Evolutionary conservation across 208 protist species (phyloP), one percentile per base, ranked within the genome.

Genomic region (Crithidia expoeki): DNA sequence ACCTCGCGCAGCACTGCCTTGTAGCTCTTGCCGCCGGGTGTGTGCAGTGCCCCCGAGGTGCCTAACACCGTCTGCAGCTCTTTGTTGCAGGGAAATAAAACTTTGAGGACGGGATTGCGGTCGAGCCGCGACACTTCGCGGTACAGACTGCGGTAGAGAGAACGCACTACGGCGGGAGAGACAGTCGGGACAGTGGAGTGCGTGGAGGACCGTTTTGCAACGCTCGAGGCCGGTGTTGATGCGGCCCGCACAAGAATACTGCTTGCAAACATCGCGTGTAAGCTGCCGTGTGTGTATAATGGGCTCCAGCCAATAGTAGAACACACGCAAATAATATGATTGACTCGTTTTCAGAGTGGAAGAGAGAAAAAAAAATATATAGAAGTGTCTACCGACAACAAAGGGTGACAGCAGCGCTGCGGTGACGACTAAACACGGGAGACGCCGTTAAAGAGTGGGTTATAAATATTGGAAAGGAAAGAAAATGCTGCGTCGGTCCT

Each of bases 81-180:
- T 28, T 77, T 84, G 25, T 81, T 85, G 21, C 84, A 76, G 4
- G 89, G 86, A 32, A 94, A 92, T 5, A 94, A 74, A 17, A 82
- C 80, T 72, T 94, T 94, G 16, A 81, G 79, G 2, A 94, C 60
- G 0, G 89, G 84, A 47, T 85, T 79, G 32, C 69, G 42, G 68
- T 94, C 89, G 36, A 94, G 68, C 28, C 74, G 80, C 19, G 42
- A 68, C 16, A 85, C 84, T 52, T 94, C 82, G 2, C 84, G 69
- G 62, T 85, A 88, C 14, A 94, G 77, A 34, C 83, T 80, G 9
- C 85, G 84, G 68, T 94, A 94, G 10, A 94, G 72, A 17, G 84
- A 90, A 19, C 84, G 84, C 33, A 90, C 49, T 4, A 94, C 85
- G 36, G 76, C 79, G 1, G 89, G 86, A 0, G 89, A 81, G 5